Base-by-base conservation (phyloP, 148 eudicot species). In the Rhododendron vialii region DNA sequence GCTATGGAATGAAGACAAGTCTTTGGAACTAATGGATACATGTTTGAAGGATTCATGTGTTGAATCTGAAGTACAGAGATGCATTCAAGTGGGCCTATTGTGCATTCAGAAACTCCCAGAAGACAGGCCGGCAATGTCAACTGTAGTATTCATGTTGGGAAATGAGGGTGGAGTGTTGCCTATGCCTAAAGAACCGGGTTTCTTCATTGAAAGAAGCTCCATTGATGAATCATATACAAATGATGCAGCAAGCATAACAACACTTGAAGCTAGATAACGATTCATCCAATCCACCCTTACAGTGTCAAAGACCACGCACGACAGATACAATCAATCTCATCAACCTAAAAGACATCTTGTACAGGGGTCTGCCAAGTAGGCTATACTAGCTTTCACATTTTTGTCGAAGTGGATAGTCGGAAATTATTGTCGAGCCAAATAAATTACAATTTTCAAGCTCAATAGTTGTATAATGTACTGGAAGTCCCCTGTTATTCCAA, bases 41-140 rank as follows among this genome's bases (percentile, higher is more conserved):
- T 51, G 65, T 30, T 15, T 80, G 14, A 14, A 48, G 22, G 57
- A 48, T 13, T 48, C 61, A 80, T 80, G 26, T 28, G 22, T 48
- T 48, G 82, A 80, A 80, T 48, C 82, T 47, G 36, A 80, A 48
- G 82, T 80, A 5, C 9, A 8, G 30, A 80, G 82, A 57, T 57
- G 87, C 28, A 48, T 80, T 80, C 82, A 80, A 48, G 82, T 80
- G 35, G 63, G 63, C 11, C 84, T 89, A 7, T 84, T 89, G 18
- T 89, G 90, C 18, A 87, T 89, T n/a, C 90, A 89, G 50, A 78
- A 76, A 38, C 18, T 75, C 57, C 83, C 85, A 7, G 83, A 84
- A 57, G 88, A 89, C 38, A 81, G 90, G 71, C 89, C 90, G 0
- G 79, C 3, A 3, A 89, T 89, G 90, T 76, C 89, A 1, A 7